Evolutionary conservation across 73 alveolate genomes (phyloP), one percentile per base, ranked within the genome.

Genomic region (Breviolum minutum): DNA sequence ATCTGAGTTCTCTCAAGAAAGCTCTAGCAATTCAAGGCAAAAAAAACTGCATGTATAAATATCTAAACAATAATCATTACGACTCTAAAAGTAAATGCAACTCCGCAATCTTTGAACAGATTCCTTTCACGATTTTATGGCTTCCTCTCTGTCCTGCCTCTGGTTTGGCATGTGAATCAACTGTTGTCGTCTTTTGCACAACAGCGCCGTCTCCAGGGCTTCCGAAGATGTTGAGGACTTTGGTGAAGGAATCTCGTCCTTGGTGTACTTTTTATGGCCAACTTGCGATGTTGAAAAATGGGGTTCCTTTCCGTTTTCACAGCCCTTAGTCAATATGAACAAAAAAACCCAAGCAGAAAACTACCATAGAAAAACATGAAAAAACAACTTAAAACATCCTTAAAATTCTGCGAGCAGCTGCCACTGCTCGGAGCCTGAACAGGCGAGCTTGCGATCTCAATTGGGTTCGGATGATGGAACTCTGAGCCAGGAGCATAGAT

Each of bases 401-500:
- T 19, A 69, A 69, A 69, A 69, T 24, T 69, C 79, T 19, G 26
- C 19, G 27, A 16, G 27, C 26, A 16, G 26, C 19, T 24, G 27
- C 79, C 26, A 69, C 27, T 19, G 27, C 79, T 6, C 27, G 26
- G 26, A 69, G 7, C 79, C 79, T 69, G 26, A 69, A 40, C 70
- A 3, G 40, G 10, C 4, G 69, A 5, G 87, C 63, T 24, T 32
- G 30, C 13, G 54, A 26, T 7, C 63, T 20, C 74, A 6, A n/a
- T n/a, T 22, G 85, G 32, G 61, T 64, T 71, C 11, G 95, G 95
- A 62, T 69, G 95, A 63, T 16, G 74, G 95, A 88, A 88, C 63
- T 88, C 95, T 32, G 95, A 40, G 69, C 95, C 95, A 32, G 80
- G 95, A 66, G 27, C 68, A 71, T 88, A 88, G 85, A 24, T 20